Conservation (phyloP, 345 rosid species). For the Syzygium aromaticum region DNA sequence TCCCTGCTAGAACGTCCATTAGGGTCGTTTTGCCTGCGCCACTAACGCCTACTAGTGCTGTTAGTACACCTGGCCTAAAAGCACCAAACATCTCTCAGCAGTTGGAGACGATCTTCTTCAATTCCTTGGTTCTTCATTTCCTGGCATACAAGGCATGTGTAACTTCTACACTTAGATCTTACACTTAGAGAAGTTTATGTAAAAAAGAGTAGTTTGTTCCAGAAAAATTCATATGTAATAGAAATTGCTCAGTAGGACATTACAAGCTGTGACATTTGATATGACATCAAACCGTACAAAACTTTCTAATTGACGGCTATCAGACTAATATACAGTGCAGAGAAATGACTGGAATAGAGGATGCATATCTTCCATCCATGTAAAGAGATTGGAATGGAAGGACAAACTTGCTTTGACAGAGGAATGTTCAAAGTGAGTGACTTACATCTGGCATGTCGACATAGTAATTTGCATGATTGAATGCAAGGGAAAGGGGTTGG, state of each 20-base stretch:
- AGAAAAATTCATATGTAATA: not conserved
- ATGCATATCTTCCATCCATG: not conserved
- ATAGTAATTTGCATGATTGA: conserved; percentile 64
- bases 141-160: conserved; percentile 18
- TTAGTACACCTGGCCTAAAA: conserved; percentile 74
- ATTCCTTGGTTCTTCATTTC: conserved; percentile 76
- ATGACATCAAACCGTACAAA: not conserved
- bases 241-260: not conserved
- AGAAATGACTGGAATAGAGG: not conserved
- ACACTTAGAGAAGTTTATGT: not conserved
- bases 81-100: conserved; percentile 67
- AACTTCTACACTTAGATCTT: not conserved
- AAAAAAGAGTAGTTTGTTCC: not conserved
- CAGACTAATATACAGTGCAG: not conserved
- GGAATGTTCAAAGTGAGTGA: not conserved
- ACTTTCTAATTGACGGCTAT: not conserved
- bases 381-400: not conserved
- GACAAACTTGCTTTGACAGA: not conserved
- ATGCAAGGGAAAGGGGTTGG: conserved; percentile 75
- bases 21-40: conserved; percentile 96
- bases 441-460: conserved; percentile 96
- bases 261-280: not conserved
- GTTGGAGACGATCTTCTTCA: conserved; percentile 61
- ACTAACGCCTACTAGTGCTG: conserved; percentile 88
- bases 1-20: conserved; percentile 91